phyloP scores from a whole-genome alignment of 495 filamentous ascomycete genomes.

The Lasiosphaeris hirsuta region DNA sequence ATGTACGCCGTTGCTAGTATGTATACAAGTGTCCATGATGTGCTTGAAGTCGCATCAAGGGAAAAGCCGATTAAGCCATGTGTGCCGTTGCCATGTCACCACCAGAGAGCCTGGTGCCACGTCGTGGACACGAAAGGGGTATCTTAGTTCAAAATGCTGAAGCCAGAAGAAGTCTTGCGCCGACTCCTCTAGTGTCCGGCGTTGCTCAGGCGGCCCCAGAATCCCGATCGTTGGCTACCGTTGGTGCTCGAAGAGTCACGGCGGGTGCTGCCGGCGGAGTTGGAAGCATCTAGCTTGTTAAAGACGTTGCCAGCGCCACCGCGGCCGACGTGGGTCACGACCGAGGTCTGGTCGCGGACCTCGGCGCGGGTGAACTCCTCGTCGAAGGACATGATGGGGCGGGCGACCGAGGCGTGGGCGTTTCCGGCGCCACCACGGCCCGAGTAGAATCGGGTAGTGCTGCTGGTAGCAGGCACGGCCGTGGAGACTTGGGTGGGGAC shows the following conservation, averaged over 20 bases:
- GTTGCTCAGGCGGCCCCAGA: conserved; percentile 13
- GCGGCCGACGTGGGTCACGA: conserved; percentile 70
- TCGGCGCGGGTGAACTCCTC: conserved; percentile 74
- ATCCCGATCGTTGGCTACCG: conserved; percentile 17
- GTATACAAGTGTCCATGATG: neutral
- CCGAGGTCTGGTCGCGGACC: conserved; percentile 56
- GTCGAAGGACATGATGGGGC: conserved; percentile 82
- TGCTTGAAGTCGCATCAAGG: no score
- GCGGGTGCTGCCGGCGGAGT: conserved; percentile 22
- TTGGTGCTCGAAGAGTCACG: conserved; percentile 31
- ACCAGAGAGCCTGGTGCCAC: neutral
- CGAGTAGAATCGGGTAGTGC: conserved; percentile 61
- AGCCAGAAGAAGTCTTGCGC: no score
- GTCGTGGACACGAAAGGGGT: neutral
- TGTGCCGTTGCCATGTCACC: no score
- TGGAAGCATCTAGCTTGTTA: conserved; percentile 13
- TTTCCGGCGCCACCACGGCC: conserved; percentile 93
- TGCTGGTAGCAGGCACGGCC: conserved; percentile 23
- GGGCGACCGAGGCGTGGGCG: conserved; percentile 60
- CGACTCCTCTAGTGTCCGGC: conserved; percentile 5
- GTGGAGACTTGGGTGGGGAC: conserved; percentile 29
- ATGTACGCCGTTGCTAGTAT: neutral
- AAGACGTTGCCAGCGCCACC: conserved; percentile 84
- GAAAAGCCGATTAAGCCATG: no score
- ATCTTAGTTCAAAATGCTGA: neutral